Evolutionary conservation across 805 yeast species (phyloP).

Genomic region (Starmerella floricola): DNA sequence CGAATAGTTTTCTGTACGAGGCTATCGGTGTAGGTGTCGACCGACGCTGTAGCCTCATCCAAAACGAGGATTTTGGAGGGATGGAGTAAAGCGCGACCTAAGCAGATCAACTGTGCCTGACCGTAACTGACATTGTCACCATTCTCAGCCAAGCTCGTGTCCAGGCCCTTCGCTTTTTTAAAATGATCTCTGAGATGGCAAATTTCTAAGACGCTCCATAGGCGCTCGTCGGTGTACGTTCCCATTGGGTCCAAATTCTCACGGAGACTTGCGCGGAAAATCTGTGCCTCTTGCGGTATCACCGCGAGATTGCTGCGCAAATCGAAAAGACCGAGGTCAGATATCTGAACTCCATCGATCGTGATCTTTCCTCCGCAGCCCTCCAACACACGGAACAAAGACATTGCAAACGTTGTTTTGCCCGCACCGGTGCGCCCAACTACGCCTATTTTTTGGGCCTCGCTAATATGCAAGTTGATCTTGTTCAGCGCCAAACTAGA

Average conservation of each 20-base stretch:
- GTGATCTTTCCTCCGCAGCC: slow-evolving; percentile 40
- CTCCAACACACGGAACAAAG: slow-evolving; percentile 54
- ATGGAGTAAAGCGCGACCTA: slow-evolving; percentile 62
- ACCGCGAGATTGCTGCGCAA: slow-evolving; percentile 50
- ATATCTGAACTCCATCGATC: slow-evolving; percentile 48
- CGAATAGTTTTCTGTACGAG: slow-evolving; percentile 57
- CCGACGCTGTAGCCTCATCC: slow-evolving; percentile 57
- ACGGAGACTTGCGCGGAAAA: slow-evolving; percentile 54
- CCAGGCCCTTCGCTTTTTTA: slow-evolving; percentile 31
- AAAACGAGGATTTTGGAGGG: slow-evolving; percentile 53
- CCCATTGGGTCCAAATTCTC: slow-evolving; percentile 57
- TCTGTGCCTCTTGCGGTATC: slow-evolving; percentile 67
- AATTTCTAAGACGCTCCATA: slow-evolving; percentile 50
- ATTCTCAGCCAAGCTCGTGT: slow-evolving; percentile 45
- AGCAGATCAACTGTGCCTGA: slow-evolving; percentile 65
- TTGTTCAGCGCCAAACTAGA: slow-evolving; percentile 71
- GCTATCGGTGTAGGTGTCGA: slow-evolving; percentile 68
- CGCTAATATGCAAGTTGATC: slow-evolving; percentile 59
- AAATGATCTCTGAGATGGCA: slow-evolving; percentile 41
- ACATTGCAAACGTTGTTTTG: slow-evolving; percentile 82
- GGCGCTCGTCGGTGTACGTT: slow-evolving; percentile 38
- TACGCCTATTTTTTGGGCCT: slow-evolving; percentile 72
- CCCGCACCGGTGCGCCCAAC: slow-evolving; percentile 98
- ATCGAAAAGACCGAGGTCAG: slow-evolving; percentile 44
- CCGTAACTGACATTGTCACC: slow-evolving; percentile 77